Percentiles rank a stretch among this genome's conserved stretches.
Conservation (phyloP, 108 stramenopile species). For the Cyclostephanos tholiformis region DNA sequence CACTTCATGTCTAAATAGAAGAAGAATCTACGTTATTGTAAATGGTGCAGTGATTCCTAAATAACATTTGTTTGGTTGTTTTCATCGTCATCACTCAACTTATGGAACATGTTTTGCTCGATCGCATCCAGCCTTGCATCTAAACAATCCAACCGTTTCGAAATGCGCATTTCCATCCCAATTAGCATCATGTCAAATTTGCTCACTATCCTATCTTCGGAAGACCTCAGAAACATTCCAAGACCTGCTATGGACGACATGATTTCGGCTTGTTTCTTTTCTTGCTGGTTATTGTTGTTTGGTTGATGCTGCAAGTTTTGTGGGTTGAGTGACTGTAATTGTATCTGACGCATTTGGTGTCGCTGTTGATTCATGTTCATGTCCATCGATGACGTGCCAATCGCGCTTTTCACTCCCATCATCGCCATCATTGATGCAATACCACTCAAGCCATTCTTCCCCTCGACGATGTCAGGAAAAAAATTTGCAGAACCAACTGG, state of each 20-base stretch:
- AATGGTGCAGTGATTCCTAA: background rate
- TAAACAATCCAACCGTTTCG: constrained; percentile 21
- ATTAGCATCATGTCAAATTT: constrained; percentile 23
- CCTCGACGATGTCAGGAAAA: background rate
- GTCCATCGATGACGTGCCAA: background rate
- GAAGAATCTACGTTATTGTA: background rate
- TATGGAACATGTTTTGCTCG: constrained; percentile 16
- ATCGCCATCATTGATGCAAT: constrained; percentile 41
- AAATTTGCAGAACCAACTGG: constrained; percentile 1
- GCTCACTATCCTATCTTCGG: constrained; percentile 33
- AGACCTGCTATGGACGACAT: constrained; percentile 41
- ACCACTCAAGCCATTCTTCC: background rate
- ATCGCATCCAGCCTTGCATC: constrained; percentile 27
- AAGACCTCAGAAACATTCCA: constrained; percentile 45
- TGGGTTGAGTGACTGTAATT: constrained; percentile 7
- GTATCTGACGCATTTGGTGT: constrained; percentile 1
- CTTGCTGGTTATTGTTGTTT: constrained; percentile 8
- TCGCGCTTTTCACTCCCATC: constrained; percentile 8
- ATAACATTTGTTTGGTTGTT: background rate
- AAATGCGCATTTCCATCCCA: constrained; percentile 36
- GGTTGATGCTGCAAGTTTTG: constrained; percentile 6
- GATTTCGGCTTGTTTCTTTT: constrained; percentile 38
- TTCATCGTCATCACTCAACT: background rate
- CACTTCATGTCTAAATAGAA: background rate
- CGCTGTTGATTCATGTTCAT: constrained; percentile 11